A percentile compares a stretch with the other conserved stretches of the same genome.
Evolutionary conservation across 1,284 basidiomycete genomes (phyloP).

Genomic region (Waitea zeae): DNA sequence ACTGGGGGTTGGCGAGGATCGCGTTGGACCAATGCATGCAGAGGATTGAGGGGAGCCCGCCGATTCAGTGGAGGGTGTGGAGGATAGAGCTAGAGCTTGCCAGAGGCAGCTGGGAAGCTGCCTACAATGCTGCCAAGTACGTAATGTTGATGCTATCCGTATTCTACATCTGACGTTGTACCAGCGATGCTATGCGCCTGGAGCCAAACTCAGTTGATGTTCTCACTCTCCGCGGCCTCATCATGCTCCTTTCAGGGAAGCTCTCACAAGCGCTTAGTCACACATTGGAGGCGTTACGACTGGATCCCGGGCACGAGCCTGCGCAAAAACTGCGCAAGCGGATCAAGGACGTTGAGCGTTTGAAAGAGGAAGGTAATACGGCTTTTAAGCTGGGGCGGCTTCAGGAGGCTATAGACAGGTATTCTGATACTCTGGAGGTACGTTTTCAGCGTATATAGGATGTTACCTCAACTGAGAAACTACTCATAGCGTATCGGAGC

Average conservation of each 20-base stretch:
- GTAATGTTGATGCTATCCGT: slow-evolving; percentile 10
- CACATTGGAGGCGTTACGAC: slow-evolving; percentile 52
- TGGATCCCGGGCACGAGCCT: slow-evolving; percentile 62
- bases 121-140: slow-evolving; percentile 55
- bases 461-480: slow-evolving; percentile 15
- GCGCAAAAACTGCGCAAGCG: slow-evolving; percentile 62
- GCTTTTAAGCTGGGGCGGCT: slow-evolving; percentile 54
- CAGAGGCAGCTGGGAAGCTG: slow-evolving; percentile 51
- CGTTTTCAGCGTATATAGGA: slow-evolving; percentile 8
- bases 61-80: slow-evolving; percentile 67
- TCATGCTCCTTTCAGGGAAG: slow-evolving; percentile 63
- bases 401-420: slow-evolving; percentile 49
- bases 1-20: slow-evolving; percentile 54
- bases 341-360: slow-evolving; percentile 59
- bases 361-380: slow-evolving; percentile 75
- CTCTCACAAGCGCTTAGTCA: slow-evolving; percentile 61
- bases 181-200: slow-evolving; percentile 58
- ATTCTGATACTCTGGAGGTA: slow-evolving; percentile 55
- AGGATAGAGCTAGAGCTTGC: slow-evolving; percentile 60
- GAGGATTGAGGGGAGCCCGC: slow-evolving; percentile 54
- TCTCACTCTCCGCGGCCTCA: slow-evolving; percentile 63
- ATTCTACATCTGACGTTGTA: slow-evolving; percentile 1
- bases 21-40: slow-evolving; percentile 58
- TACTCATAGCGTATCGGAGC: slow-evolving; percentile 48
- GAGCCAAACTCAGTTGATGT: slow-evolving; percentile 66